phyloP scores from a whole-genome alignment of 768 basidiomycete species.

The Collybia nuda region DNA sequence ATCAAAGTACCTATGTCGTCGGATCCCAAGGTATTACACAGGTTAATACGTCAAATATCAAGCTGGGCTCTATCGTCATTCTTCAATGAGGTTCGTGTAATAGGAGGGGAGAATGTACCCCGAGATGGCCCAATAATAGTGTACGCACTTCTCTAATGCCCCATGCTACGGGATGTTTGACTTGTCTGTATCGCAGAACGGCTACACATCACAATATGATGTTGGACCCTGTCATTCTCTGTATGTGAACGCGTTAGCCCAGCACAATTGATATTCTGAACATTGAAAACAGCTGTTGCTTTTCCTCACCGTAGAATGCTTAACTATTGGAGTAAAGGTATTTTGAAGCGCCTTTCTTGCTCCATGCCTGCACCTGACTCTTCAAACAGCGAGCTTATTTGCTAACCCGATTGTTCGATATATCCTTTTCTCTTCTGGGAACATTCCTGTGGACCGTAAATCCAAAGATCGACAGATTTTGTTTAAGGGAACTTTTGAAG shows the following conservation, averaged over 20 bases:
- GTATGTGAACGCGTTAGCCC: constrained; percentile 33
- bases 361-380: constrained; percentile 3
- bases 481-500: constrained; percentile 88
- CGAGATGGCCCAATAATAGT: constrained; percentile 87
- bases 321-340: constrained; percentile 95
- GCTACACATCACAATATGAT: constrained; percentile 96
- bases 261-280: neutral
- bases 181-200: constrained; percentile 41
- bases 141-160: constrained; percentile 45
- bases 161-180: neutral
- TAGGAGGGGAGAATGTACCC: constrained; percentile 89
- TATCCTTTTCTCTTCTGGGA: constrained; percentile 87
- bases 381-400: constrained; percentile 67
- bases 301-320: constrained; percentile 82
- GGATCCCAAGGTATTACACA: constrained; percentile 56
- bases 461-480: constrained; percentile 88
- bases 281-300: constrained; percentile 56
- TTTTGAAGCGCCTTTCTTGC: neutral
- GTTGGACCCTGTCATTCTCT: constrained; percentile 81
- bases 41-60: constrained; percentile 69
- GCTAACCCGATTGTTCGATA: constrained; percentile 70
- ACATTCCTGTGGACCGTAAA: constrained; percentile 96
- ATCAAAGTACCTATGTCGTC: constrained; percentile 20
- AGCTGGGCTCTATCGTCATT: constrained; percentile 79
- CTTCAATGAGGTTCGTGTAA: constrained; percentile 84